Base-by-base conservation (phyloP, 495 filamentous ascomycete species). In the Apiosordaria backusii region DNA sequence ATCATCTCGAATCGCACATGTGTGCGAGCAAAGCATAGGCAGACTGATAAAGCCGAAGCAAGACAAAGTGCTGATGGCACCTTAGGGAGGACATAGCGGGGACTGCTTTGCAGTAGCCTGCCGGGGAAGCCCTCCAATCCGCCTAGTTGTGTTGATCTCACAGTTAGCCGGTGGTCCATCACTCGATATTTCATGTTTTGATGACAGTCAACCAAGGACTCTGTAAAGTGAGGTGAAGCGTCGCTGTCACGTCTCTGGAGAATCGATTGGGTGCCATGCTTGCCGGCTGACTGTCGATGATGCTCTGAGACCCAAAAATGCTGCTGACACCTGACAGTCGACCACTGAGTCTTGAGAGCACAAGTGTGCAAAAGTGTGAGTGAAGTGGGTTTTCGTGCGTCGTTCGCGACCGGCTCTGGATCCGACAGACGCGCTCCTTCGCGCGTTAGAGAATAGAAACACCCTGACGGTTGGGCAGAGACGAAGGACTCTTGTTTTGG, bases 361-460 rank as follows among this genome's bases (percentile, higher is more conserved):
- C 35, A 45, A 45, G 35, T 45, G 35, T 13, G 35, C 35, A 45
- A 45, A 45, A 45, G 35, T 13, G 35, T 45, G 35, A 45, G 16
- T 45, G 16, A 15, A 18, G 35, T 61, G 52, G 35, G 53, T 6
- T 22, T 57, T 23, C 23, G 4, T 35, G 65, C 62, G 52, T 62
- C 62, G 68, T 65, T 63, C 60, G 59, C 35, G 50, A 57, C 59
- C 62, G 68, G 68, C 40, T 68, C 63, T 57, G 52, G 58, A 65
- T 67, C 68, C 60, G 73, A 63, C 62, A 61, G 71, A 72, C 74
- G 74, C 74, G 72, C 73, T 72, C 62, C 64, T 65, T 69, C 74
- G 74, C 71, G 74, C 69, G 63, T 71, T 67, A 68, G 73, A 69
- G 69, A 70, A 67, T 60, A 64, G 74, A 73, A 75, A 75, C 68